A percentile compares a stretch with the other conserved stretches of the same genome.
phyloP scores from a whole-genome alignment of 768 basidiomycete species.

The Podaxis carcinomalis region DNA sequence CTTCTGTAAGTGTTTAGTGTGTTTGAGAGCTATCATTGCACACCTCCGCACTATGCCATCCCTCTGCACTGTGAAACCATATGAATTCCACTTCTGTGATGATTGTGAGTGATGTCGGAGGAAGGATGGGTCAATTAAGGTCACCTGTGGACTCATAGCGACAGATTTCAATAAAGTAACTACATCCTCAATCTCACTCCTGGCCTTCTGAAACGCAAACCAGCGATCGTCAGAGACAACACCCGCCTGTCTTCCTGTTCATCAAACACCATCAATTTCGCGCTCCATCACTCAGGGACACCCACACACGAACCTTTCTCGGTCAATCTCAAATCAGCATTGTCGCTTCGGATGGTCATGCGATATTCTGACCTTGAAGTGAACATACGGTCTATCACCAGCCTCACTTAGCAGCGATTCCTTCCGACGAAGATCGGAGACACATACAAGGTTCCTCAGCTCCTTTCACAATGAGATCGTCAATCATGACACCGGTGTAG shows the following conservation, averaged over 20 bases:
- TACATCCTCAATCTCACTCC: conserved; percentile 28
- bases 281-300: neutral
- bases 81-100: conserved; percentile 19
- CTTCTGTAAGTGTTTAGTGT: neutral
- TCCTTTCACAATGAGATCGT: conserved; percentile 85
- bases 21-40: conserved; percentile 2
- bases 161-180: conserved; percentile 31
- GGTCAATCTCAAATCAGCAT: conserved; percentile 82
- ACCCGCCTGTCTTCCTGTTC: conserved; percentile 37
- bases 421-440: neutral
- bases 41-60: conserved; percentile 44
- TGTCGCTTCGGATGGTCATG: conserved; percentile 83
- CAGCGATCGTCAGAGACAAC: conserved; percentile 44
- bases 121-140: neutral
- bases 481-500: conserved; percentile 87
- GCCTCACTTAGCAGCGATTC: conserved; percentile 1
- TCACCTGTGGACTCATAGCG: conserved; percentile 40
- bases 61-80: conserved; percentile 39
- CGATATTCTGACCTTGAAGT: conserved; percentile 89
- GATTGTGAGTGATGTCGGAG: conserved; percentile 18
- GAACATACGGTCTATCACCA: conserved; percentile 79
- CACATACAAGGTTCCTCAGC: conserved; percentile 85
- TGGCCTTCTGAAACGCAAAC: conserved; percentile 30
- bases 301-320: conserved; percentile 49
- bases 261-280: neutral